Base-by-base conservation (phyloP, 176 grass and related monocot species). In the Cenchrus americanus region DNA sequence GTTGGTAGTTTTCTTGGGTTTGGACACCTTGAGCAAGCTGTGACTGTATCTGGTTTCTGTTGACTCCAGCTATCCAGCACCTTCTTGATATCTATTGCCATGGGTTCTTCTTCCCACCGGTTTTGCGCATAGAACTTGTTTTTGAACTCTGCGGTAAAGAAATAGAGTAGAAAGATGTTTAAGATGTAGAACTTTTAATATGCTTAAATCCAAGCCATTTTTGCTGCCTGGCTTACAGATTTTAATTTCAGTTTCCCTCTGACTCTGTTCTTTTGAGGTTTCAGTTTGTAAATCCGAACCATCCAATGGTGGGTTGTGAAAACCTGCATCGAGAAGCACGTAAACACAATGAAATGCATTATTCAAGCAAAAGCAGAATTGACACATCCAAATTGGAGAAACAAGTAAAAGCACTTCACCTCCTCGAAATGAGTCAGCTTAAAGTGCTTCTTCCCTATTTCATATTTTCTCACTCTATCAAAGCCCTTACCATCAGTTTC, bases 371-470 rank as follows among this genome's bases (percentile, higher is more conserved):
- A 30, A 82, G 0, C n/a, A 17, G 14, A 73, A 18, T 51, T 71
- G 64, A 59, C 18, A 23, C 15, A 58, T 74, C 46, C 50, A 49
- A 65, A 51, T 92, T 64, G 19, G 41, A 37, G 41, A 58, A 61
- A 49, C 10, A 0, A 52, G 66, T 49, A 85, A 62, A n/a, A 62
- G 43, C 83, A 71, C 75, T 50, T 9, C 62, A 99, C 97, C 97
- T 96, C 97, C 86, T 99, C 97, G 82, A 99, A 99, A 73, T 99
- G 97, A 12, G 97, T 99, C 41, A 99, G 88, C 66, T 94, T 99
- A 80, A 99, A 99, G 87, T 96, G 91, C 47, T 99, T 99, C 81
- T 96, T 99, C 79, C 97, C 97, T 82, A 99, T 99, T 88, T 99
- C 97, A 85, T 94, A 93, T 88, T 93, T 89, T 83, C 97, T 92